phyloP scores from a whole-genome alignment of 2,329 filamentous ascomycete species.

The Cladosporium oxysporum region DNA sequence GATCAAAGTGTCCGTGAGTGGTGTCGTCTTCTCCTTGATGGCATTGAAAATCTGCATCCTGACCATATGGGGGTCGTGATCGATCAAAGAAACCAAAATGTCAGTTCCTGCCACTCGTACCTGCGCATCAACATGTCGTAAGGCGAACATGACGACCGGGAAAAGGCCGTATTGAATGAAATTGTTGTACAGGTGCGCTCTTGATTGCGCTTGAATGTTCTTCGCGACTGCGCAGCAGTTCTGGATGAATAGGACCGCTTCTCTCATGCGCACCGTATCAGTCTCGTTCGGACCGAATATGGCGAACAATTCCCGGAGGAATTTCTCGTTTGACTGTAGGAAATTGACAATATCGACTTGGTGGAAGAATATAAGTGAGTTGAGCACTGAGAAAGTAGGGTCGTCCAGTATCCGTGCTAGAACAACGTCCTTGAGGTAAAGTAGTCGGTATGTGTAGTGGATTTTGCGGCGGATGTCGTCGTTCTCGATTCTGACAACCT shows the following conservation, averaged over 20 bases:
- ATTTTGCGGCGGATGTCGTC: conserved; percentile 82
- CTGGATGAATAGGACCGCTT: conserved; percentile 94
- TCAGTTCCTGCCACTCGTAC: conserved; percentile 92
- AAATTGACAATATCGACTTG: conserved; percentile 97
- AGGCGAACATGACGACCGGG: conserved; percentile 85
- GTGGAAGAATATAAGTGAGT: conserved; percentile 98
- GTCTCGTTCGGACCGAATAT: conserved; percentile 73
- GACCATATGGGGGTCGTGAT: conserved; percentile 94
- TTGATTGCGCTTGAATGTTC: conserved; percentile 80
- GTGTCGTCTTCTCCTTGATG: conserved; percentile 80
- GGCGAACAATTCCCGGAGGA: conserved; percentile 81
- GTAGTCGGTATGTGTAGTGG: conserved; percentile 90
- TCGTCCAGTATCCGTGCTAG: conserved; percentile 94
- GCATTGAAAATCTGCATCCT: conserved; percentile 90
- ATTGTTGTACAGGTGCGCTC: conserved; percentile 82
- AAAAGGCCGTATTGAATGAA: conserved; percentile 87
- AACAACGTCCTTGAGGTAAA: conserved; percentile 98
- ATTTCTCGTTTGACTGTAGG: conserved; percentile 76
- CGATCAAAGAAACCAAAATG: conserved; percentile 88
- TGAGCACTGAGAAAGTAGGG: conserved; percentile 94
- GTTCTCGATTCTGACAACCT: conserved; percentile 91
- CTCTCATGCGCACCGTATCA: conserved; percentile 72
- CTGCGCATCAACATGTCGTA: conserved; percentile 79
- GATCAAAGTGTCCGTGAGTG: conserved; percentile 88
- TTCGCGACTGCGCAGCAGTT: conserved; percentile 94